Evolutionary conservation across 768 basidiomycete genomes (phyloP), one percentile per base, ranked within the genome.

Genomic region (Wakefieldia striispora): DNA sequence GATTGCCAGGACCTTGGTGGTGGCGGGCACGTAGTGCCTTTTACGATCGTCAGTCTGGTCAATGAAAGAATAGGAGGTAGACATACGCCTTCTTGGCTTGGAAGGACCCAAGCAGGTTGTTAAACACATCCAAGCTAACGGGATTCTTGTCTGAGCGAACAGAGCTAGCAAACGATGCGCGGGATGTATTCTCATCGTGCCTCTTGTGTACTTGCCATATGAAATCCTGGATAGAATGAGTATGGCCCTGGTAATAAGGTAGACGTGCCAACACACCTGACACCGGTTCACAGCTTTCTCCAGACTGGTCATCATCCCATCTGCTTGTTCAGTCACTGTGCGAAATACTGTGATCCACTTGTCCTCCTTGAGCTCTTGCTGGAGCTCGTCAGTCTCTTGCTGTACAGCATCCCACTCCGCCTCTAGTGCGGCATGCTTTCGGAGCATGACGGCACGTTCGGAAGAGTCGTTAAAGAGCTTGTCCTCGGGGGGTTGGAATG

Each of bases 301-400:
- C 57, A 99, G 71, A 61, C 90, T 91, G 24, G 82, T 82, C 92
- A 98, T 95, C 95, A 98, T 97, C 21, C 91, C 92, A 65, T 94
- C 91, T 37, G 95, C 95, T 67, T 97, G 95, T 61, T 94, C 88
- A 37, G 91, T 85, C 49, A 93, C 90, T 6, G 91, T 95, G 56
- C 94, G 81, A 70, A 97, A 97, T 19, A 97, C 91, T 11, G 88
- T 88, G 59, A 98, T 77, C 91, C 92, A 97, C 60, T 95, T 95
- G 70, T 97, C 95, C 69, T 97, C 95, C 70, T 91, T 94, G 55
- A 98, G 75, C 69, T 99, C 97, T 61, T 95, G 92, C 54, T 86
- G 77, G 50, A 97, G 70, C 23, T 86, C 82, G 38, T 88, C 84
- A 47, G 86, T 88, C 59, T 92, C 88, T 47, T 81, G 81, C 63